Evolutionary conservation across 306 rosid genomes (phyloP), one percentile per base, ranked within the genome.

Genomic region (Glycine tomentella): DNA sequence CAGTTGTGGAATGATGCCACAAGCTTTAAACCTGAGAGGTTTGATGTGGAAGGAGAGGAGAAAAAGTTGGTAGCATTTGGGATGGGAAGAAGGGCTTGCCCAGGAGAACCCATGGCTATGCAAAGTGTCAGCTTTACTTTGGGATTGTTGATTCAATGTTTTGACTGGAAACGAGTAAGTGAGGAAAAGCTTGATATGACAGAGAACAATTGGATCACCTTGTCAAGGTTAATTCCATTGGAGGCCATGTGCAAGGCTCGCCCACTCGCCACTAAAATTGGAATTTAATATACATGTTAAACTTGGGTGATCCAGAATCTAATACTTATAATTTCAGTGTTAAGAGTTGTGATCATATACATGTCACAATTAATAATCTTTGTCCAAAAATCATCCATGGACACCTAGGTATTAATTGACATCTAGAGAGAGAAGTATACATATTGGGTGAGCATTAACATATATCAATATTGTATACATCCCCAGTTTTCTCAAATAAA

Each of bases 21-120:
- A 0, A 58, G 61, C 3, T 92, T 92, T 17, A 87, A 77, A 61
- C 86, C 82, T 0, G 86, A 83, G 7, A 77, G 86, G 69, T 83
- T 83, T 57, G 86, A 83, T 11, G 48, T 45, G 7, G 58, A 77
- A 13, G 86, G 83, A 10, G 86, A 83, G 53, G 1, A 9, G 0
- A 65, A 83, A 0, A 83, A 77, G 46, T 12, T 77, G 2, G 66
- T 83, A 9, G 74, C 86, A 2, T 83, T 83, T 12, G 83, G 86
- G 5, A 17, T 71, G 66, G 86, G 82, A 46, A 83, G 86, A 45
- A 83, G 75, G 70, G 70, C 69, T 0, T 83, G 82, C 31, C 82
- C 79, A 0, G 79, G 86, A 7, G 48, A 31, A 63, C 64, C 2
- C 3, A 71, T 83, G 78, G 86, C 83, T n/a, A 64, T 64, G 70